Evolutionary conservation across 176 grass and related monocot species (phyloP), one percentile per base, ranked within the genome.

Genomic region (Pontederia crassipes): DNA sequence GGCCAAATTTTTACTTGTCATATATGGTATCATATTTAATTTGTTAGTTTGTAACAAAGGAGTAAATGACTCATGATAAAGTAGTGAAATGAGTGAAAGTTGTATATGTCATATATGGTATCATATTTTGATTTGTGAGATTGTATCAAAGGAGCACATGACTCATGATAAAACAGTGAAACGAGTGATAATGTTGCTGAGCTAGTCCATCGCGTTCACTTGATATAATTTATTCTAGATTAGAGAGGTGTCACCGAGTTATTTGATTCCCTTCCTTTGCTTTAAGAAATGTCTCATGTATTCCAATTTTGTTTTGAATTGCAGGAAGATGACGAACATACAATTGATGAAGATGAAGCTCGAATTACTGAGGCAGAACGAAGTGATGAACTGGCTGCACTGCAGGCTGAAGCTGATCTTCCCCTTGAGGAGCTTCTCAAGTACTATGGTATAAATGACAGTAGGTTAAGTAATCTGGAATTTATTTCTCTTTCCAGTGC

Each of bases 311-410:
- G 13, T 64, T 53, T 51, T 85, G 64, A 12, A 68, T 47, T 68
- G 46, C 77, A 98, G 94, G 84, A 81, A 81, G 94, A 98, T 83
- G 94, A 98, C 59, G 94, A 92, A 35, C 67, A 9, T 51, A 89
- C 88, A 32, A 86, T 98, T 46, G 94, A 92, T 48, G 84, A 83
- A 46, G 94, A 98, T 79, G 94, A 98, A 81, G 94, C 84, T 80
- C 82, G 81, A 76, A 92, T 98, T 46, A 98, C 82, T 2, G 79
- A 89, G 56, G 76, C 77, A 59, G 87, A 98, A 60, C 72, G 85
- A 54, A 83, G 68, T 61, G 88, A 91, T 62, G 94, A 98, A 78
- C 63, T 98, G 70, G 68, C 71, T 64, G 82, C 79, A 78, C 89
- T 93, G 71, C 65, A 98, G 64, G 84, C 79, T 61, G 88, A 98